Percentiles rank a stretch among this genome's conserved stretches.
These are phyloP conservation scores for Beta lomatogona DNA, from an alignment of 179 eudicot genomes.

Conservation along the genomic window DNA sequence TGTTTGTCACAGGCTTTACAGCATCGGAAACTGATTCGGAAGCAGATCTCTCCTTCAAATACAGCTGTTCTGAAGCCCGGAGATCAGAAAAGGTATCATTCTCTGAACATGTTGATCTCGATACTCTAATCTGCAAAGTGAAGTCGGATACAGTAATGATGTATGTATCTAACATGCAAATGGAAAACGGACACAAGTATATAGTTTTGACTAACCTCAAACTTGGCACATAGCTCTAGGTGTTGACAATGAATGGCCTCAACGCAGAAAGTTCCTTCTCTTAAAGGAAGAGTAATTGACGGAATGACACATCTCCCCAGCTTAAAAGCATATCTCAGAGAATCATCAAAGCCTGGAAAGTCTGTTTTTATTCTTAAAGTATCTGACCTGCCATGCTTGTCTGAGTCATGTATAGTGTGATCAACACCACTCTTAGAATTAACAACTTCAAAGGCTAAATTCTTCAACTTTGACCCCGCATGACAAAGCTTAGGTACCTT, in stretches of 20 bases:
- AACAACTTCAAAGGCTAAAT: slow-evolving; percentile 53
- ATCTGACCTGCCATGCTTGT: slow-evolving; percentile 43
- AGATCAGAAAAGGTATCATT: slow-evolving; percentile 8
- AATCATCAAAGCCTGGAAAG: slow-evolving; percentile 32
- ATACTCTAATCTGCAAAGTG: slow-evolving; percentile 40
- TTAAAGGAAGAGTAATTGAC: slow-evolving; percentile 49
- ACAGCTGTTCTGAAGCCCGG: slow-evolving; percentile 32
- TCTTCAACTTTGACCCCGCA: slow-evolving; percentile 48
- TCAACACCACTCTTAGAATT: slow-evolving; percentile 54
- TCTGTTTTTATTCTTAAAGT: slow-evolving; percentile 40
- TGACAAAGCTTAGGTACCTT: slow-evolving; percentile 57
- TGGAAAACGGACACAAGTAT: background rate
- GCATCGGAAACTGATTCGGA: slow-evolving; percentile 19
- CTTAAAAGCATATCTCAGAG: slow-evolving; percentile 45
- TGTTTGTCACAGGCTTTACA: slow-evolving; percentile 1
- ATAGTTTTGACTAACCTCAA: slow-evolving; percentile 44
- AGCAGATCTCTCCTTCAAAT: slow-evolving; percentile 15
- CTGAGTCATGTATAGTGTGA: slow-evolving; percentile 47
- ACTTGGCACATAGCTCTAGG: slow-evolving; percentile 44
- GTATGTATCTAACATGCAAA: background rate
- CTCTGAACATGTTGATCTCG: slow-evolving; percentile 1
- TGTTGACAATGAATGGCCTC: slow-evolving; percentile 52
- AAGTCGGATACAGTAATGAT: background rate
- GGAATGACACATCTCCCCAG: slow-evolving; percentile 57
- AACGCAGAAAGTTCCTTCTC: slow-evolving; percentile 45